Evolutionary conservation across 805 yeast genomes (phyloP).

Genomic region (Debaryomyces tyrocola): DNA sequence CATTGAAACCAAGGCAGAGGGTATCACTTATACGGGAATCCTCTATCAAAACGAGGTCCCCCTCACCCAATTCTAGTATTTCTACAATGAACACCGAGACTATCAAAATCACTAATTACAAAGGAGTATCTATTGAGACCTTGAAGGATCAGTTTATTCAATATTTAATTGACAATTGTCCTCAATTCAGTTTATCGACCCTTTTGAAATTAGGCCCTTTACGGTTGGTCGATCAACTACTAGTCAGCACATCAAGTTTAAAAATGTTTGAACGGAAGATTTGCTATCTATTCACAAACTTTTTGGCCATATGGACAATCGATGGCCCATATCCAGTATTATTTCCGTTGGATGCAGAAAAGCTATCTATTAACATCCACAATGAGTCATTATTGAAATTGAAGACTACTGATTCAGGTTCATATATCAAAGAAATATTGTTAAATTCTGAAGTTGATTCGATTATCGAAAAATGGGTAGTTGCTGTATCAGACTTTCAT

Average conservation of each 20-base stretch:
- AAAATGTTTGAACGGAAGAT: conserved; percentile 7
- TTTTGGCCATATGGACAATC: conserved; percentile 24
- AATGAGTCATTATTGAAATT: conserved; percentile 24
- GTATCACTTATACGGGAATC: background rate
- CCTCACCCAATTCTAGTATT: conserved; percentile 21
- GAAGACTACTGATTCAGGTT: conserved; percentile 4
- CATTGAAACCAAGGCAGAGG: background rate
- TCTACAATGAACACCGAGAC: conserved; percentile 17
- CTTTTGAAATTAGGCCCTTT: conserved; percentile 34
- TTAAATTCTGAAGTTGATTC: conserved; percentile 27
- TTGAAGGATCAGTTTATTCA: conserved; percentile 29
- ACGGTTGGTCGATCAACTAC: conserved; percentile 35
- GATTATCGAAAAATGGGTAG: conserved; percentile 46
- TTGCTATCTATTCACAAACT: conserved; percentile 36
- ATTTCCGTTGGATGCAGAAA: conserved; percentile 9
- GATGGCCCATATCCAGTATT: conserved; percentile 8
- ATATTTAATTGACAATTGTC: conserved; percentile 24
- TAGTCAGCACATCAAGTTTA: conserved; percentile 18
- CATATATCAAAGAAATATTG: conserved; percentile 13
- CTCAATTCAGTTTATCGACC: conserved; percentile 21
- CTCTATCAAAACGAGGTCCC: conserved; percentile 9
- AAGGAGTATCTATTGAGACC: conserved; percentile 21
- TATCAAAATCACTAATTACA: conserved; percentile 16
- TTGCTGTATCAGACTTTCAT: conserved; percentile 34
- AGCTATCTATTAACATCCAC: conserved; percentile 18